Evolutionary conservation across 2,329 filamentous ascomycete genomes (phyloP), one percentile per base, ranked within the genome.

Genomic region (Fusarium begoniae): DNA sequence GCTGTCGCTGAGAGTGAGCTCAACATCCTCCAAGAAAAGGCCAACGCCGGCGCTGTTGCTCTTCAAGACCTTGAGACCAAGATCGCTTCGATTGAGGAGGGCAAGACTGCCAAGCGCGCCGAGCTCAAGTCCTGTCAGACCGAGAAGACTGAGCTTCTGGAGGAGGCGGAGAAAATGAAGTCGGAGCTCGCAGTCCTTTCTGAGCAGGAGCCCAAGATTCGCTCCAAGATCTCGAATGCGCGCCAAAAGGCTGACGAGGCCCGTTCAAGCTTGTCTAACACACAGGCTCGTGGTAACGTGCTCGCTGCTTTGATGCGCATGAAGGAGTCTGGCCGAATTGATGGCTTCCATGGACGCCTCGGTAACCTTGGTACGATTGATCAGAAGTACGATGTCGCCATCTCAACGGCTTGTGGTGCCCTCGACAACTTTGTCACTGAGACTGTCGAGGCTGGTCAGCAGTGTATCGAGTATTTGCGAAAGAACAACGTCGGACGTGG

Each of bases 351-450:
- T 79, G 96, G 96, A 32, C 92, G 96, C 38, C 90, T 99, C 8
- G 97, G 96, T 15, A 98, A 98, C 77, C 89, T 99, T 2, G 96
- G 96, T 48, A 92, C 94, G 2, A 99, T 99, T 75, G 95, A 99
- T 78, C 89, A 94, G 80, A 94, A 94, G 83, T 99, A 97, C 82
- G 96, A 99, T 79, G 91, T 99, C 48, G 96, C 96, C n/a, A 98
- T 99, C 69, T 99, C 97, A 1, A 99, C 96, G 1, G 97, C 96
- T 17, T 98, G 96, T 76, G 92, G 94, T 51, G 89, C 93, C 6
- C 89, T 99, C 15, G 94, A 99, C 82, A 98, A 98, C 80, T 95
- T 99, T 83, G 96, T 99, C 15, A 97, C 97, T 2, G 96, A 98
- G 78, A 95, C 94, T 2, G 96, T 98, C 20, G 96, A 98, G 78